phyloP scores from a whole-genome alignment of 2,329 filamentous ascomycete species.

The Biscogniauxia mediterranea region DNA sequence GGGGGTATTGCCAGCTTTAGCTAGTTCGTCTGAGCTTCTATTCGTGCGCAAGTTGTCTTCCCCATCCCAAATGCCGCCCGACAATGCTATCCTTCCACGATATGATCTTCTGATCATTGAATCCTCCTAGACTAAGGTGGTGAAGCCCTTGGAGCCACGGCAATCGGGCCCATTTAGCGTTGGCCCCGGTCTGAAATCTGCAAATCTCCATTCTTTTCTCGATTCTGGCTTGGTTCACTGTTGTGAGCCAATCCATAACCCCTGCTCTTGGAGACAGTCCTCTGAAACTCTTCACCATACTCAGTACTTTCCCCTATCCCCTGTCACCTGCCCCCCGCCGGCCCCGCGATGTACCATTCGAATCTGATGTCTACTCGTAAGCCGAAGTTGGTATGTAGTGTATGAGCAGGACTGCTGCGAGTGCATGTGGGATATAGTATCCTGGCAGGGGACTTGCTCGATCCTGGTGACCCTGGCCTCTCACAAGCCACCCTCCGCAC shows the following conservation, averaged over 20 bases:
- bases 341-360: conserved; percentile 11
- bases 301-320: conserved; percentile 16
- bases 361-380: neutral
- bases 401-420: neutral
- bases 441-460: conserved; percentile 8
- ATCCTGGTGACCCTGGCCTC: conserved; percentile 20
- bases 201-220: conserved; percentile 18
- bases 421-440: neutral
- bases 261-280: conserved; percentile 13
- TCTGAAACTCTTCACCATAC: conserved; percentile 12
- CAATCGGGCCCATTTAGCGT: conserved; percentile 17
- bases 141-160: conserved; percentile 5
- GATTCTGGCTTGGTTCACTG: neutral
- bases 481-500: conserved; percentile 28
- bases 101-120: neutral
- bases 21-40: conserved; percentile 7
- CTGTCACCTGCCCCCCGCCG: conserved; percentile 23
- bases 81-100: conserved; percentile 11
- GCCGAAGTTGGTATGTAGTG: neutral
- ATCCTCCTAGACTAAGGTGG: conserved; percentile 1
- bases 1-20: conserved; percentile 10
- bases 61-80: conserved; percentile 6
- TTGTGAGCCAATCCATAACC: conserved; percentile 21
- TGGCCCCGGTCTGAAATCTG: conserved; percentile 17
- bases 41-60: conserved; percentile 16